Evolutionary conservation across 2,329 filamentous ascomycete genomes (phyloP).

Genomic region (Fusarium cicatricum): DNA sequence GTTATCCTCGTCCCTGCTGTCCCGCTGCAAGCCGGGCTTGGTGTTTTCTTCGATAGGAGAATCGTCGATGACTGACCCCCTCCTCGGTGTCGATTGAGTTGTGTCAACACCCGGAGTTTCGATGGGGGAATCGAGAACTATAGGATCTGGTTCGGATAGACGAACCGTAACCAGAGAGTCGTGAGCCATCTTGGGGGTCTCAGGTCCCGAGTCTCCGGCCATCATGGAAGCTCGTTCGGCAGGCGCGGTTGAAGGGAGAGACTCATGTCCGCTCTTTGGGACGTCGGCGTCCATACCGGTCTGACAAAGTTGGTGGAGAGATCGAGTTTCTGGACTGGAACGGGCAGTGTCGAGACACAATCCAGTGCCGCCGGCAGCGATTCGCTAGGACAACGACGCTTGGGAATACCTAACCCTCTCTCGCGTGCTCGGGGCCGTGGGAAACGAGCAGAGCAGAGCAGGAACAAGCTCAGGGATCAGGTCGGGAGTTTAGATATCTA

Average conservation of each 20-base stretch:
- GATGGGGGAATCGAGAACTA: slow-evolving; percentile 53
- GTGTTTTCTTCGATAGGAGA: slow-evolving; percentile 10
- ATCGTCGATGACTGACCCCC: slow-evolving; percentile 19
- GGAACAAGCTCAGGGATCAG: slow-evolving; percentile 6
- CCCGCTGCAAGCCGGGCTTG: slow-evolving; percentile 5
- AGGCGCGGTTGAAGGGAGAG: slow-evolving; percentile 37
- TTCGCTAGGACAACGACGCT: slow-evolving; percentile 32
- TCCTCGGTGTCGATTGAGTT: slow-evolving; percentile 41
- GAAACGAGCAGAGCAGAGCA: slow-evolving; percentile 15
- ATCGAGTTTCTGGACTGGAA: slow-evolving; percentile 40
- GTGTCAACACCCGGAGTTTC: slow-evolving; percentile 24
- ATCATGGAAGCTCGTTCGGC: slow-evolving; percentile 35
- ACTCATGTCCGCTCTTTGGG: slow-evolving; percentile 39
- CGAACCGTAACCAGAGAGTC: slow-evolving; percentile 83
- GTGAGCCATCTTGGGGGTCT: slow-evolving; percentile 54
- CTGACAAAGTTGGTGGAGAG: slow-evolving; percentile 25
- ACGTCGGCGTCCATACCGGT: slow-evolving; percentile 44
- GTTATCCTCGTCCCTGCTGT: slow-evolving; percentile 14
- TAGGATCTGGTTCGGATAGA: slow-evolving; percentile 68
- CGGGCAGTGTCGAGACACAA: slow-evolving; percentile 40
- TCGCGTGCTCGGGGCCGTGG: slow-evolving; percentile 27
- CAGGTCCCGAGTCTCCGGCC: slow-evolving; percentile 38
- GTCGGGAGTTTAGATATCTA: slow-evolving; percentile 14
- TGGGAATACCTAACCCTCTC: slow-evolving; percentile 15
- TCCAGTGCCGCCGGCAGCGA: slow-evolving; percentile 35